Base-by-base conservation (phyloP, 495 filamentous ascomycete genomes). In the Cryomyces minteri region DNA sequence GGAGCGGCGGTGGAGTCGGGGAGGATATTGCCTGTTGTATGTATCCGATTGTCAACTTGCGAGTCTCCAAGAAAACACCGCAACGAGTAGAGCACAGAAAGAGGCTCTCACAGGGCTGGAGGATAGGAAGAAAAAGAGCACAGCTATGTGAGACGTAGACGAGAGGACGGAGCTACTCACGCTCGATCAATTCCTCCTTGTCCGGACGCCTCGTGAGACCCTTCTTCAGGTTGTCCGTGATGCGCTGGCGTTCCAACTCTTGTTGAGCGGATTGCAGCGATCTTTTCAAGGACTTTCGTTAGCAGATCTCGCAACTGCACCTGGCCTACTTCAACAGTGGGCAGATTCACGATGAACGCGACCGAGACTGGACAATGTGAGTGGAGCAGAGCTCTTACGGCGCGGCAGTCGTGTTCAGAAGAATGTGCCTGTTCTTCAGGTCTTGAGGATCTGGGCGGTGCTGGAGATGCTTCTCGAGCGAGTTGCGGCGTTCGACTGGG, bases 401-500 rank as follows among this genome's bases (percentile, higher is more conserved):
- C 6, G 80, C 80, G 45, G 77, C 72, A 51, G 68, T 77, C 11
- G 74, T 82, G 51, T 83, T 72, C n/a, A 80, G 65, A 39, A 85
- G 60, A 51, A 85, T 85, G 52, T 85, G 74, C 42, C 74, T 62
- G 48, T 82, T 70, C 62, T 81, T 84, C 43, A 94, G 76, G 48
- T 94, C 85, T 55, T 86, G 67, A 38, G 74, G 68, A 18, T 87
- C 82, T 8, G 86, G 86, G 34, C 86, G 80, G 46, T 73, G 74
- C 56, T 79, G 74, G 47, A 93, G 72, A 54, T 88, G 82, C 54
- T 82, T 84, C 63, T 90, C 84, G 31, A 94, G 75, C n/a, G 82
- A 86, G 66, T 92, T 79, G 62, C 83, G 83, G 53, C 87, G 79
- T 52, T 77, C 77, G 48, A 72, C 65, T 44, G 81, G 74, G n/a